A percentile compares a stretch with the other conserved stretches of the same genome.
Evolutionary conservation across 2,329 filamentous ascomycete species (phyloP).

Genomic region (Cyanodermella asteris): DNA sequence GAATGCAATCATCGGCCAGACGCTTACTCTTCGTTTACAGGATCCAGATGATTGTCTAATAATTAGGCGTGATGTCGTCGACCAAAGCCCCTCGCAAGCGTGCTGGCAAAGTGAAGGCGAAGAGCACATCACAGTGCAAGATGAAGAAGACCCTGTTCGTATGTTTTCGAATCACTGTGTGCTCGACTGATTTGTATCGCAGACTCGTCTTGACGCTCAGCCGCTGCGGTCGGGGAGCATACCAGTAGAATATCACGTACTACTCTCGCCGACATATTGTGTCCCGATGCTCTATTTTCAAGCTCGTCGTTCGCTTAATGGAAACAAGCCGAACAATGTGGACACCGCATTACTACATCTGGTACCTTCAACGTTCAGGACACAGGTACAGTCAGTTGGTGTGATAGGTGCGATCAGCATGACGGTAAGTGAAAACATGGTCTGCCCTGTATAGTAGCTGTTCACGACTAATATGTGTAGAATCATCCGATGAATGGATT

Average conservation of each 20-base stretch:
- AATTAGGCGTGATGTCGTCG: conserved; percentile 2
- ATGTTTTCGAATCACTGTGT: too few species aligned
- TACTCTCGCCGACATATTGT: conserved; percentile 52
- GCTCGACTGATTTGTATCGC: too few species aligned
- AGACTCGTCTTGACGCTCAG: too few species aligned
- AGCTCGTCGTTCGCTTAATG: conserved; percentile 34
- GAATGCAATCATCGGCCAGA: too few species aligned
- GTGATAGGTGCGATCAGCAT: conserved; percentile 53
- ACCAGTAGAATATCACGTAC: conserved; percentile 46
- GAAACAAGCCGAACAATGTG: conserved; percentile 36
- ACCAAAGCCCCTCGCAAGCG: too few species aligned
- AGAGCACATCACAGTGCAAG: too few species aligned
- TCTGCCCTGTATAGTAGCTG: conserved; percentile 12
- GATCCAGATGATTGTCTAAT: conserved; percentile 2
- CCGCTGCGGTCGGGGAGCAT: too few species aligned
- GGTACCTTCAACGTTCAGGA: conserved; percentile 44
- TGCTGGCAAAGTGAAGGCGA: too few species aligned
- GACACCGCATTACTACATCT: conserved; percentile 50
- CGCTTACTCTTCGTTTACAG: too few species aligned
- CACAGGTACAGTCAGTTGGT: conserved; percentile 36
- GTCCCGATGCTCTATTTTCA: conserved; percentile 59
- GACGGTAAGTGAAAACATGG: conserved; percentile 36
- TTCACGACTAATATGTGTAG: conserved; percentile 19
- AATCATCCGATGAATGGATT: conserved; percentile 63
- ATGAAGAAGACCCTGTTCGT: too few species aligned